These are phyloP conservation scores for Mortierella hygrophila DNA, from an alignment of 192 early-diverging fungal species.

Conservation along the genomic window DNA sequence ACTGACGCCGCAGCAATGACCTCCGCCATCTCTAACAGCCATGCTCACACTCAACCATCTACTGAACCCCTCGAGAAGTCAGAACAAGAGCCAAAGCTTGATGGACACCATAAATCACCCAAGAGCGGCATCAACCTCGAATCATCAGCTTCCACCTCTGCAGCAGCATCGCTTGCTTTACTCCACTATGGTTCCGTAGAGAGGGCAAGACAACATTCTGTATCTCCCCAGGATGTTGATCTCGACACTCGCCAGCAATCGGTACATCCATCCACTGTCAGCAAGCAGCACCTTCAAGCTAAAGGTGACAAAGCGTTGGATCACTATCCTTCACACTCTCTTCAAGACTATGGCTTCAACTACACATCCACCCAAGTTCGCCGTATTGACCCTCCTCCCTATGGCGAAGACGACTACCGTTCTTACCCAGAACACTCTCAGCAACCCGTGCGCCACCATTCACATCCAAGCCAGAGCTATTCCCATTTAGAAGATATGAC, in stretches of 20 bases:
- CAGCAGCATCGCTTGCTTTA: not conserved
- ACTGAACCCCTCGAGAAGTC: not conserved
- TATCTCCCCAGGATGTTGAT: not conserved
- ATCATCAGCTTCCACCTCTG: not conserved
- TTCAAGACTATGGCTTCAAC: not conserved
- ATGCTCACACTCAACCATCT: slow-evolving; percentile 8
- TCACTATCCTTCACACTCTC: not conserved
- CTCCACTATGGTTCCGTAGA: not conserved
- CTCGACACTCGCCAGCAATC: not conserved
- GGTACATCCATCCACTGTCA: not conserved
- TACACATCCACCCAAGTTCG: not conserved
- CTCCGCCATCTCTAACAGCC: not conserved
- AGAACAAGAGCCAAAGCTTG: not conserved
- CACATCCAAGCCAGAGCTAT: not conserved
- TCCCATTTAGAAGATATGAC: not conserved
- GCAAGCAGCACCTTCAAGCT: not conserved
- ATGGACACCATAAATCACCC: not conserved
- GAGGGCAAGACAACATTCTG: not conserved
- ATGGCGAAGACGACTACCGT: not conserved
- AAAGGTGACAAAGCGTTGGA: not conserved
- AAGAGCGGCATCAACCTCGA: not conserved
- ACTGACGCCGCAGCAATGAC: not conserved
- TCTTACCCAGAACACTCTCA: not conserved
- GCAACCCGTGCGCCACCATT: not conserved
- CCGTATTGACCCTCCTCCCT: not conserved